Evolutionary conservation across 2,329 filamentous ascomycete species (phyloP).

Genomic region (Periconia sp.): DNA sequence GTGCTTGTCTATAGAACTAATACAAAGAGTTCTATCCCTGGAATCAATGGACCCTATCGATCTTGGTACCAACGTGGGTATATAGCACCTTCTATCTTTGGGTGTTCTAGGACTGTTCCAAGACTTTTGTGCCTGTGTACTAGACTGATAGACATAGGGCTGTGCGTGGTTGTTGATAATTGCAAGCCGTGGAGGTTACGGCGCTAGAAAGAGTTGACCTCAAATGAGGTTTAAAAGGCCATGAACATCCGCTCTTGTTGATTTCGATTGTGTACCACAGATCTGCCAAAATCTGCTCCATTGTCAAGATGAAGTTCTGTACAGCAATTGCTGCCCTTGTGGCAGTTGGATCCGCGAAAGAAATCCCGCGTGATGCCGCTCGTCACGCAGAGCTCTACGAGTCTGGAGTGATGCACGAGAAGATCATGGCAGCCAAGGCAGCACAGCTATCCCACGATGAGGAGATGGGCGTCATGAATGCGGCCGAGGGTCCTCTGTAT

Average conservation of each 20-base stretch:
- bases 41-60: background rate
- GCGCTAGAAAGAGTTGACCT: background rate
- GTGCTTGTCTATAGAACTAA: background rate
- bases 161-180: background rate
- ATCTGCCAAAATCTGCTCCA: background rate
- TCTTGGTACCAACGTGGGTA: background rate
- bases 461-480: slow-evolving; percentile 16
- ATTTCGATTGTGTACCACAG: background rate
- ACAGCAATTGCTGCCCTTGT: slow-evolving; percentile 15
- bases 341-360: slow-evolving; percentile 16
- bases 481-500: slow-evolving; percentile 13
- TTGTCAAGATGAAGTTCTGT: slow-evolving; percentile 15
- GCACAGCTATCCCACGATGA: slow-evolving; percentile 9
- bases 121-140: slow-evolving; percentile 10
- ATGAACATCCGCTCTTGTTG: slow-evolving; percentile 3
- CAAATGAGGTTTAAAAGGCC: slow-evolving; percentile 2
- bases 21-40: background rate
- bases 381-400: slow-evolving; percentile 30
- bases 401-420: slow-evolving; percentile 30
- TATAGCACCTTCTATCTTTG: background rate
- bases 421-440: slow-evolving; percentile 32
- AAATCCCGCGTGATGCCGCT: slow-evolving; percentile 20
- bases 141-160: slow-evolving; percentile 23
- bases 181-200: background rate
- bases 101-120: background rate